Conservation (phyloP, 768 basidiomycete species). For the Xerocomellus amylosporus region DNA sequence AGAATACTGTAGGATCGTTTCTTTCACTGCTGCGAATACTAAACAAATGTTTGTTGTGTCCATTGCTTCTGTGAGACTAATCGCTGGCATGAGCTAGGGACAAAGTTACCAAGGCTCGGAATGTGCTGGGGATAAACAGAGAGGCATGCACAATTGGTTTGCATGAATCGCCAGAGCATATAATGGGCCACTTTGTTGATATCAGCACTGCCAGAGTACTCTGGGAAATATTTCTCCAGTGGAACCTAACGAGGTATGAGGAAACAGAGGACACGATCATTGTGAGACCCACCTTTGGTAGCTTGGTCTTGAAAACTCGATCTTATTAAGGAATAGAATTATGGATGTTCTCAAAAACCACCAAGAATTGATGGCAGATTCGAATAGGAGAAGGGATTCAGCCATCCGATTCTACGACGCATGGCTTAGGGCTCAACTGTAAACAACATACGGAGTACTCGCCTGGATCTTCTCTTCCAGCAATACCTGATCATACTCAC, state of each 20-base stretch:
- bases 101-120: not conserved
- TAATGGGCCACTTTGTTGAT: slow-evolving; percentile 95
- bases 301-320: slow-evolving; percentile 76
- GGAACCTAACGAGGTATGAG: slow-evolving; percentile 47
- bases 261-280: no score
- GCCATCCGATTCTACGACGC: slow-evolving; percentile 63
- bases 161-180: slow-evolving; percentile 93
- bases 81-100: not conserved
- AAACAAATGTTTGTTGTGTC: slow-evolving; percentile 81
- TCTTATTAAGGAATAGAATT: slow-evolving; percentile 70
- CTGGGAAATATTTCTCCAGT: slow-evolving; percentile 77
- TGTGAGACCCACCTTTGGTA: slow-evolving; percentile 43
- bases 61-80: slow-evolving; percentile 81
- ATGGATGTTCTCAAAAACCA: slow-evolving; percentile 71
- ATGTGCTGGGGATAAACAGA: slow-evolving; percentile 90
- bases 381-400: slow-evolving; percentile 72
- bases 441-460: not conserved
- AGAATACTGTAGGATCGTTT: slow-evolving; percentile 90
- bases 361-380: slow-evolving; percentile 74
- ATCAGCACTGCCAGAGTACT: slow-evolving; percentile 85
- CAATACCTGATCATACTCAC: slow-evolving; percentile 72
- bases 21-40: slow-evolving; percentile 86
- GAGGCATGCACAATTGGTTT: slow-evolving; percentile 78
- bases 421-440: not conserved
- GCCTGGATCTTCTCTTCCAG: slow-evolving; percentile 51